Base-by-base conservation (phyloP, 2,329 filamentous ascomycete genomes). In the Leptoxyphium fumago region DNA sequence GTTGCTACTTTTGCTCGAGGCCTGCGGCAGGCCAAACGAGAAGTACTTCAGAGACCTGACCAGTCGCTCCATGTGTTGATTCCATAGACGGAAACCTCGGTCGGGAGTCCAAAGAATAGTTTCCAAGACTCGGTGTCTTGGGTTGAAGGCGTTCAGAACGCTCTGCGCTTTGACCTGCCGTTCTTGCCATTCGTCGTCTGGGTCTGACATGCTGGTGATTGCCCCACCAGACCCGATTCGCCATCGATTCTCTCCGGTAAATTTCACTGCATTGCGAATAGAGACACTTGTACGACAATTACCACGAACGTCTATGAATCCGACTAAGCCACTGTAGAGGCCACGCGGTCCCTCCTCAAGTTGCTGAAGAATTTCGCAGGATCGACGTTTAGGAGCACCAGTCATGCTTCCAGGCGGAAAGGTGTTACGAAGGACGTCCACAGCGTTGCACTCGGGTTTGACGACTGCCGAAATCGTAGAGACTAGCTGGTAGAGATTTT, bases 371-470 rank as follows among this genome's bases (percentile, higher is more conserved):
- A 95, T 74, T 67, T 94, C 81, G 61, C 89, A 95, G 50, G 83
- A 89, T 40, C 89, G 75, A 64, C 89, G 88, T 69, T 96, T 96
- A 0, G 89, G 91, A 1, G 89, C 89, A 6, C 91, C 91, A 2
- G 89, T 96, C 91, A 96, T 96, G 55, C 83, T 89, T 0, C 91
- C 89, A 0, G 91, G 87, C 0, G 91, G 89, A 1, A 96, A 71
- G 40, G 80, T 83, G 6, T 78, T 73, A 0, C 82, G 76, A 0
- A 96, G 74, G 3, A 89, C 81, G 46, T 89, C 81, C 30, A 91
- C 68, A 13, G 32, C 32, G 15, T 36, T 36, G 15, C 9, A 15
- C 15, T 9, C 32, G 5, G 32, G 32, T 5, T 36, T 15, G 11
- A 36, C 32, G 15, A 13, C 32, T 3, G 32, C 32, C 5, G 32